Base-by-base conservation (phyloP, 805 yeast species). In the Pichia scutulata region DNA sequence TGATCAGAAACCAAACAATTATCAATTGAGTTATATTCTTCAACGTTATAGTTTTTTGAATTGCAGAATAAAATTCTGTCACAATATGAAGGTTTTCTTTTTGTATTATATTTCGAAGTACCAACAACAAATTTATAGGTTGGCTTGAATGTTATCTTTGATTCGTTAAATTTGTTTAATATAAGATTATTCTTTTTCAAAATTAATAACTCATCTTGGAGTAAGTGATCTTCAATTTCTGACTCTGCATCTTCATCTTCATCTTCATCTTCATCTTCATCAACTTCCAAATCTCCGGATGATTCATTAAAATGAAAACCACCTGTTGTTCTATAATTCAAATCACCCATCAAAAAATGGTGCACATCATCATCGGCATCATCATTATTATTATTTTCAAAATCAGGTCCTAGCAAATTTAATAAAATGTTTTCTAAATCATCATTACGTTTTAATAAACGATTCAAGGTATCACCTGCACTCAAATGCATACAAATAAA, bases 31-130 rank as follows among this genome's bases (percentile, higher is more conserved):
- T 67, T 58, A 64, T 89, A 89, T 4, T 62, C 60, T 14, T 65
- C 55, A 1, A 79, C 52, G 5, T 51, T 37, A 40, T 36, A 65
- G 2, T 39, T 33, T 33, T 16, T 19, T 7, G 37, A 13, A 28
- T 40, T 25, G 56, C 51, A 66, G 64, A 23, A 87, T 43, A 90
- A 63, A 7, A 90, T 77, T 48, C 98, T 68, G 63, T 90, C 98
- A 66, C 97, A 89, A 95, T 96, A 90, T 7, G 95, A 83, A 0
- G 97, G 95, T 1, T 70, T 69, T 49, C 97, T 71, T 56, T 80
- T 82, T 2, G 63, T 41, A 52, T 78, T 77, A 63, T 78, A 86
- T 10, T 68, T 44, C 3, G 55, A 47, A 0, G 81, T 71, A 30
- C 78, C 76, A 1, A 74, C 52, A 46, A 66, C 64, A 62, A 71